Base-by-base conservation (phyloP, 1,284 basidiomycete species). In the Ustilago crameri region DNA sequence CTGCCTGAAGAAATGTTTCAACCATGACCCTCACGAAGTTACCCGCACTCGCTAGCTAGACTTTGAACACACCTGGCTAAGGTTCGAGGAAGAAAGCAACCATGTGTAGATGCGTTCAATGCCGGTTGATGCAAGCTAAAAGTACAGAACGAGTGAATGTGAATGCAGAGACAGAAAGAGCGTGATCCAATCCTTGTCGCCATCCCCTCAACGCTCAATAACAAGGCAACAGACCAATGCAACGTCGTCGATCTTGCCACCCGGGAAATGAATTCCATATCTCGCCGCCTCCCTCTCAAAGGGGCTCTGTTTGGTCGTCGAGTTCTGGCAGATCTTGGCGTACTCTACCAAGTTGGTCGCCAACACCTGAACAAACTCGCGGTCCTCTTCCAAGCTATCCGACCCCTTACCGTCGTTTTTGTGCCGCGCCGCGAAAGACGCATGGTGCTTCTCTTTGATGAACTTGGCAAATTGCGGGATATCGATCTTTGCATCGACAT, bases 401-500 rank as follows among this genome's bases (percentile, higher is more conserved):
- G 22, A 59, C 20, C 20, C n/a, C 50, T 51, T 52, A 14, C 7
- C 5, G 12, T 55, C 49, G 7, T 20, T 37, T 41, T 60, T 56
- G 12, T 61, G 55, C 14, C 55, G 43, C 15, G 69, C 60, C 2
- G 61, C 54, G 30, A 59, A 76, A 9, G 52, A 55, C 3, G 74
- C 62, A 43, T 71, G 70, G 43, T 82, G 80, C 59, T 79, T 79
- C 45, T 82, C 78, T 47, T 74, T 70, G 43, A 82, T 66, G 51
- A 81, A 81, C 20, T 74, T 74, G 44, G 75, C 65, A 18, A 81
- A 70, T 43, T 81, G 76, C 35, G 75, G 57, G 10, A 75, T 67
- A 57, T 80, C 77, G 78, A 93, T 91, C 12, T 87, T 84, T 8
- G 89, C 86, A 74, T 90, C 92, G 23, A 94, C 91, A 77, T 95